A percentile compares a stretch with the other conserved stretches of the same genome.
Conservation (phyloP, 129 eudicot genomes). For the Logfia minima region DNA sequence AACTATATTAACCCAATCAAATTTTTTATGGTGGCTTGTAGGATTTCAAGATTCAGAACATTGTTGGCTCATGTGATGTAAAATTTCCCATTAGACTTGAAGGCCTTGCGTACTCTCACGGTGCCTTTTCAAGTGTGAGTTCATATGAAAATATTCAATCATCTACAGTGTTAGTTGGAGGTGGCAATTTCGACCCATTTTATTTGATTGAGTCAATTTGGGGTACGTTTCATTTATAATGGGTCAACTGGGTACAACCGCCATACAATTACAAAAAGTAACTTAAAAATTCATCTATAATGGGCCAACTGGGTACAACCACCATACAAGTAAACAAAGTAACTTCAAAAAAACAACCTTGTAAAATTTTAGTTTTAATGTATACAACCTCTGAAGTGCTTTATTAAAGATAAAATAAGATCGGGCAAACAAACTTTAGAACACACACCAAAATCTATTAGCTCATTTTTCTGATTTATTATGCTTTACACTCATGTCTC, state of each 20-base stretch:
- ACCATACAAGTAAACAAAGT: background rate
- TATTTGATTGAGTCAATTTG: background rate
- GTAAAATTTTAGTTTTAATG: background rate
- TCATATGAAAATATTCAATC: background rate
- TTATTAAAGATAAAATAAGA: background rate
- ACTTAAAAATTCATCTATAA: background rate
- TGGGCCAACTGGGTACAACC: background rate
- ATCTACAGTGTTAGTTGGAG: background rate
- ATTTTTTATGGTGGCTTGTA: conserved; percentile 24
- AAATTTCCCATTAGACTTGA: conserved; percentile 90
- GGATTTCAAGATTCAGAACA: conserved; percentile 95
- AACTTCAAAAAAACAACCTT: background rate
- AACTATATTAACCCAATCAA: background rate
- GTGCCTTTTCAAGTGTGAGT: conserved; percentile 91
- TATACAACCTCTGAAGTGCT: background rate
- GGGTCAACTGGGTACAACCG: background rate
- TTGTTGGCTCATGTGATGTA: conserved; percentile 93
- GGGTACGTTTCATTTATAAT: background rate
- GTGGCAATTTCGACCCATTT: background rate
- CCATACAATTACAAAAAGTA: background rate
- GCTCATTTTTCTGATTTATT: background rate
- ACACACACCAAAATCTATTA: background rate
- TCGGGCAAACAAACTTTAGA: background rate
- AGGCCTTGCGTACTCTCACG: conserved; percentile 79
- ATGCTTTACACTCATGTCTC: background rate